A percentile compares a stretch with the other conserved stretches of the same genome.
Evolutionary conservation across 2,329 filamentous ascomycete genomes (phyloP).

Genomic region (Neodidymelliopsis sp.): DNA sequence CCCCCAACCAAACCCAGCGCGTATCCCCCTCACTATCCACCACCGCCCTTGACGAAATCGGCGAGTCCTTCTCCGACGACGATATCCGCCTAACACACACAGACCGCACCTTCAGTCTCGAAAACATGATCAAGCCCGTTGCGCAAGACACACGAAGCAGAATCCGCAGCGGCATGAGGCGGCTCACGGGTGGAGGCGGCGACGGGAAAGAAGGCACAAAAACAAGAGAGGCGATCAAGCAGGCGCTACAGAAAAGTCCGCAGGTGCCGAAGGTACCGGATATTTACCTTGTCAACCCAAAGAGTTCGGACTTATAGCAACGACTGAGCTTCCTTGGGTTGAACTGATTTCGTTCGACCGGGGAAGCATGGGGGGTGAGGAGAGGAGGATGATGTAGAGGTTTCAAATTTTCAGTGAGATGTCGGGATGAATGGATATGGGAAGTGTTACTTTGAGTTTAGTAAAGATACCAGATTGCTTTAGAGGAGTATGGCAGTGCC

Average conservation of each 20-base stretch:
- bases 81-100: slow-evolving; percentile 56
- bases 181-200: slow-evolving; percentile 65
- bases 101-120: slow-evolving; percentile 39
- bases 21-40: slow-evolving; percentile 62
- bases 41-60: slow-evolving; percentile 76
- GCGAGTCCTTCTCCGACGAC: slow-evolving; percentile 81
- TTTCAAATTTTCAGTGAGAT: too few relatives aligned
- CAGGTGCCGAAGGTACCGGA: slow-evolving; percentile 59
- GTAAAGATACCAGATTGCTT: too few relatives aligned
- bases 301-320: slow-evolving; percentile 40
- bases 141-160: slow-evolving; percentile 60
- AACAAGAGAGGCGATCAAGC: slow-evolving; percentile 46
- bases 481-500: too few relatives aligned
- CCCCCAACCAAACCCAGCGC: slow-evolving; percentile 55
- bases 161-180: slow-evolving; percentile 64
- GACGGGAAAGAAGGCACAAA: slow-evolving; percentile 51
- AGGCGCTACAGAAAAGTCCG: slow-evolving; percentile 52
- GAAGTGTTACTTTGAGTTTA: neutral
- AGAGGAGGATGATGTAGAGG: too few relatives aligned
- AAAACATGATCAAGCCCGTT: slow-evolving; percentile 66
- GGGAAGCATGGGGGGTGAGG: too few relatives aligned
- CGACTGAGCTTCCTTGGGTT: slow-evolving; percentile 19
- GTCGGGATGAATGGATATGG: too few relatives aligned
- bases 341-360: slow-evolving; percentile 7
- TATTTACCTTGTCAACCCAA: slow-evolving; percentile 51